These are phyloP conservation scores for Hirschioporus abietinus DNA, from an alignment of 768 basidiomycete genomes.

Conservation along the genomic window DNA sequence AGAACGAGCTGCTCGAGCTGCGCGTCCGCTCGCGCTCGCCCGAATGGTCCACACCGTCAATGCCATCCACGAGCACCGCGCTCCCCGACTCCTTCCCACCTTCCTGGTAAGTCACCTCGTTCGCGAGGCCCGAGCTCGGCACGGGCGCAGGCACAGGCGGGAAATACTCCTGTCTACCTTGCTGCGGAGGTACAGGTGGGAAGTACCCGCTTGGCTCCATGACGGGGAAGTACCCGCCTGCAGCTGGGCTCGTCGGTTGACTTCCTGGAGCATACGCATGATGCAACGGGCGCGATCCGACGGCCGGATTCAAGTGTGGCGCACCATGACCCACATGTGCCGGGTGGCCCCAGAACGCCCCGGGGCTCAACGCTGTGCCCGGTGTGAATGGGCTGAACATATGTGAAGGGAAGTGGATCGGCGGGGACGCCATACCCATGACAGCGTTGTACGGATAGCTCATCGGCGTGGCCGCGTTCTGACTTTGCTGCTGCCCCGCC, in stretches of 20 bases:
- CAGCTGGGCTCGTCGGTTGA: conserved; percentile 15
- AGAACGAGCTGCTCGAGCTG: background rate
- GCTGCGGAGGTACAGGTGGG: conserved; percentile 29
- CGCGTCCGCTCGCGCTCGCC: background rate
- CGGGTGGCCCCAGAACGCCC: conserved; percentile 66
- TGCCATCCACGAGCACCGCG: background rate
- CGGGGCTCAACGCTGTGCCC: conserved; percentile 66
- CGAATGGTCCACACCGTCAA: background rate
- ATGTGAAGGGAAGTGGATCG: background rate
- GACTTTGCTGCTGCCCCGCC: conserved; percentile 15
- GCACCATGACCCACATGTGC: conserved; percentile 27
- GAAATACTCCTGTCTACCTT: conserved; percentile 29
- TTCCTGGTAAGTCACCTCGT: background rate
- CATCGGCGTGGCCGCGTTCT: conserved; percentile 13
- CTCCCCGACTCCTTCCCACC: background rate
- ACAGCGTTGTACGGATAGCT: conserved; percentile 11
- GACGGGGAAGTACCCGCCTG: conserved; percentile 9
- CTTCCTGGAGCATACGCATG: conserved; percentile 10
- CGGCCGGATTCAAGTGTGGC: conserved; percentile 51
- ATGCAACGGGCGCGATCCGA: conserved; percentile 52
- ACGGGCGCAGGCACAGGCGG: conserved; percentile 19
- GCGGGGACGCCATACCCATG: conserved; percentile 20
- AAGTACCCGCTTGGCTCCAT: conserved; percentile 34
- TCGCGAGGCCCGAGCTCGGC: conserved; percentile 1
- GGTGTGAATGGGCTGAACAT: conserved; percentile 55